Evolutionary conservation across 805 yeast species (phyloP), one percentile per base, ranked within the genome.

Genomic region (Wickerhamia fluorescens): DNA sequence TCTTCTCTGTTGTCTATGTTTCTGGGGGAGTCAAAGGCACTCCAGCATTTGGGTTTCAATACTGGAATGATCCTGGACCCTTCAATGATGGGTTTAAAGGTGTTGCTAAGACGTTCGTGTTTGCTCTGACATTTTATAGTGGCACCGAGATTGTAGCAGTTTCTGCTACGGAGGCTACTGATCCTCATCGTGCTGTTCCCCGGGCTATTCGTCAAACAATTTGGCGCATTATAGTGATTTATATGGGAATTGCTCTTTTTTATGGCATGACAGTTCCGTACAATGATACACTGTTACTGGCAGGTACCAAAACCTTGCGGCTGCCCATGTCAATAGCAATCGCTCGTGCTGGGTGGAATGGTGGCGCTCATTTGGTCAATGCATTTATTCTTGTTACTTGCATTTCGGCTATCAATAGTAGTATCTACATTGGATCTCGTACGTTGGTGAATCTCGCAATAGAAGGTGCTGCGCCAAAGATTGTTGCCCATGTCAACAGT

Each of bases 371-470:
- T 42, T 61, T 76, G 36, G 59, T 75, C 39, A 75, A 76, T 38
- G 75, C 85, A 0, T 69, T 81, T 42, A 69, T 80, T 37, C 55
- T 78, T 34, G 46, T 77, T 9, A 76, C 81, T 2, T 73, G 83
- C 42, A 51, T 81, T 24, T 74, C 82, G 18, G 82, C 88, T 5
- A 73, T 78, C 44, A 80, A 80, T 54, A 68, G 81, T 23, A 71
- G 81, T 20, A 73, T 79, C 29, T 80, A 73, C 50, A 67, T 79
- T 49, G 84, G 82, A 7, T 73, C 84, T 3, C 63, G 88, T 49
- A 69, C 85, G 1, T 58, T 80, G 9, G 72, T 78, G 37, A 74
- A 71, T 31, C 66, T 79, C 65, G 76, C 86, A 4, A 58, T 67
- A 35, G 75, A 70, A 31, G 74, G 77, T 2, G 62, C 65, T 34